These are phyloP conservation scores for Cyberlindnera mrakii DNA, from an alignment of 805 yeast species.

Conservation along the genomic window DNA sequence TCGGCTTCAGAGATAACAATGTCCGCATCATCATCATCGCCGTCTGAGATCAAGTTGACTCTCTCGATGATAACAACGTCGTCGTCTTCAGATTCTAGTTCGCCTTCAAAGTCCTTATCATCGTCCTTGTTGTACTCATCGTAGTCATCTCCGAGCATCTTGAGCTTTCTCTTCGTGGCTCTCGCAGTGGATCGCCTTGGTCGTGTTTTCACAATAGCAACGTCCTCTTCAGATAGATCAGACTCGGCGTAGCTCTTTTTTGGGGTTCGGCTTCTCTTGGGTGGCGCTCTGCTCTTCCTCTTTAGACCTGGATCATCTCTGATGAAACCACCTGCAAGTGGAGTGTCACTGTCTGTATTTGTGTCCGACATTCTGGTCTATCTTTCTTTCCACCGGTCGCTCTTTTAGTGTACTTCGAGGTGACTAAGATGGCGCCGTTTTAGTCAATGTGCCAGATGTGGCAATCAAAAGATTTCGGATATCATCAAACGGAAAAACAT, in stretches of 20 bases:
- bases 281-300: constrained; percentile 1
- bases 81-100: constrained; percentile 21
- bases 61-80: constrained; percentile 19
- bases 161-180: constrained; percentile 21
- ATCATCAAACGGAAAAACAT: too few species aligned
- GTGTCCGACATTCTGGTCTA: constrained; percentile 6
- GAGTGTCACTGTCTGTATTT: constrained; percentile 19
- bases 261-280: constrained; percentile 1
- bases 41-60: constrained; percentile 11
- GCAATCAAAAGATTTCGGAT: too few species aligned
- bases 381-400: background rate
- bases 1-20: constrained; percentile 3
- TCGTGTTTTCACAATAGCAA: constrained; percentile 2
- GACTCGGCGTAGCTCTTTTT: constrained; percentile 9
- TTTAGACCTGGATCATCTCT: constrained; percentile 22
- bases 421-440: too few species aligned
- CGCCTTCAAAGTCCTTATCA: constrained; percentile 26
- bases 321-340: constrained; percentile 23
- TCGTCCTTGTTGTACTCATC: constrained; percentile 26
- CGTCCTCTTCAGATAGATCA: constrained; percentile 3
- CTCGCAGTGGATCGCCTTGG: constrained; percentile 22
- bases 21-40: constrained; percentile 10
- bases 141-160: constrained; percentile 27
- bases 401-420: too few species aligned
- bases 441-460: too few species aligned